Evolutionary conservation across 768 basidiomycete genomes (phyloP), one percentile per base, ranked within the genome.

Genomic region (Favolaschia claudopus): DNA sequence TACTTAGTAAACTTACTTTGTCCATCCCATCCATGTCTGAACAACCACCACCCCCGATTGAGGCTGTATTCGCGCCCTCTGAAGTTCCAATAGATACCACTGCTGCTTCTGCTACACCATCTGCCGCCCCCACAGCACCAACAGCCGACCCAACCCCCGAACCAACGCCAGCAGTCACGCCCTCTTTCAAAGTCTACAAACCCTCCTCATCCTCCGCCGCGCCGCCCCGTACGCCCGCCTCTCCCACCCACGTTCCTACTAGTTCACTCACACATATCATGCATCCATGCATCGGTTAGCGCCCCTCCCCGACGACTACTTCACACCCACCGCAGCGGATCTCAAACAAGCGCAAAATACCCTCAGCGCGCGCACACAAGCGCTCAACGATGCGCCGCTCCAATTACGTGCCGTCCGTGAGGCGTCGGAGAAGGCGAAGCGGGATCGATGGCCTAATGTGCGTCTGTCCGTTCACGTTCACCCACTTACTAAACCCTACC

Each of bases 391-490:
- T 70, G 89, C 89, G 0, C 93, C 93, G 4, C 74, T 95, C 7
- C 85, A 85, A 66, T 76, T 89, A 28, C 85, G 88, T 28, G 80
- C 85, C 2, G 77, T 77, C 37, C 81, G 89, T 55, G 90, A 93
- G 38, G 84, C 84, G 10, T 79, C 81, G 22, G 81, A 84, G 63
- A 85, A 82, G 70, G 75, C 78, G 27, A 90, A 85, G 69, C 78
- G 72, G 44, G 85, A 87, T 47, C 81, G 85, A 66, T 95, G 89
- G 87, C 93, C 93, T 9, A 83, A 80, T 55, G 92, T 93, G 60
- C 62, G 82, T 69, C 14, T 6, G 7, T 33, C 14, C 14, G 17
- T 24, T 29, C 20, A 13, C 33, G 43, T 46, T 52, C 7, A 33
- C 39, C 20, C n/a, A 51, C n/a, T 22, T 28, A 9, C 22, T 15